Base-by-base conservation (phyloP, 2,329 filamentous ascomycete species). In the Byssothecium circinans region DNA sequence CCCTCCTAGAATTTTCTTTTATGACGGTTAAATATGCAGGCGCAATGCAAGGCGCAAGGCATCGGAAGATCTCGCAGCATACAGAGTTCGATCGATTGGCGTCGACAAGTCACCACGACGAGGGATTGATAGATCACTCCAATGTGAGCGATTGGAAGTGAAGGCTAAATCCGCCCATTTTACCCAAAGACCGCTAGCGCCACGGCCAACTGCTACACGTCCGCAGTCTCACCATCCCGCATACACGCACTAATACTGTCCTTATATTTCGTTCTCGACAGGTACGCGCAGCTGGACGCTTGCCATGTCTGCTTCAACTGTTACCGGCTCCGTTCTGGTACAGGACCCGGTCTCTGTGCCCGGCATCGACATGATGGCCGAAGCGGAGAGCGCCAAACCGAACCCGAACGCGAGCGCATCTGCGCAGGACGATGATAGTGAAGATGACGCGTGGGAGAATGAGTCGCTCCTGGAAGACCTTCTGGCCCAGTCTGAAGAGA, bases 401-500 rank as follows among this genome's bases (percentile, higher is more conserved):
- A 43, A 34, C 50, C 53, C 41, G 50, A 43, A 53, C 37, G 56
- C 29, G 29, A 29, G 53, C 41, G 56, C 57, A 33, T 30, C 54
- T 20, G 47, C 57, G 8, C 42, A 54, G 19, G 50, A 50, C 22
- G 53, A 58, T 19, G 41, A 47, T 11, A 53, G 56, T 20, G 60
- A 68, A 33, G 65, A 57, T 43, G 59, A 60, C 44, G 51, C 56
- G 23, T 66, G 61, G 65, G 67, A 69, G 44, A 54, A 57, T 42
- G 60, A 59, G 15, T 71, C 65, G 23, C 53, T 64, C 38, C 65
- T 62, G 40, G 68, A 70, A 43, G 63, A 68, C 54, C 65, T 70
- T 12, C 55, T 69, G 20, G 63, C 69, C 47, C 60, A 67, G 45
- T 39, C 36, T 8, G 60, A 58, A 14, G 58, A 61, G 23, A 61